Evolutionary conservation across 2,329 filamentous ascomycete species (phyloP), one percentile per base, ranked within the genome.

Genomic region (Zasmidium citrigriseum): DNA sequence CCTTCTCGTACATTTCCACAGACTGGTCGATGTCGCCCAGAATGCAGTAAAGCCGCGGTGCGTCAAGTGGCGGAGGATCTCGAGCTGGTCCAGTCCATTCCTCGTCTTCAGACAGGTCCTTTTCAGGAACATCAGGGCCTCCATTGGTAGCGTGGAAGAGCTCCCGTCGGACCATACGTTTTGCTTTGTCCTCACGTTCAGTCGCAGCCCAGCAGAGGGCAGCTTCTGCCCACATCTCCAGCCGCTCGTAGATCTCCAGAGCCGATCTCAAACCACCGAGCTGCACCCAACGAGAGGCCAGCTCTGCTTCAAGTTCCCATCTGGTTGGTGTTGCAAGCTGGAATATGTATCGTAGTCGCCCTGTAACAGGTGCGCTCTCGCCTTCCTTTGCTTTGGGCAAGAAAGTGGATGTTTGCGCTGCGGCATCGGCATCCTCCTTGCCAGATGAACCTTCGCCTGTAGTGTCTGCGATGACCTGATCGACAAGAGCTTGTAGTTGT

Each of bases 161-260:
- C 55, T 93, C 87, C 75, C 87, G 87, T 54, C 91, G 85, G 16
- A 98, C 79, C 50, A 97, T 83, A 2, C 82, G 83, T 55, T 85
- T 86, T 1, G 92, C 95, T 70, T 95, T 95, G 22, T 89, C 89
- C 75, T 97, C 93, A 76, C 87, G 82, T n/a, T 88, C 83, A 0
- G 88, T 90, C 0, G 86, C 81, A 12, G 91, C 93, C 68, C 91
- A 88, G 73, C 95, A 99, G 1, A 99, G 81, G 0, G 95, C 93
- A 3, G 93, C 91, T 76, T 99, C 95, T 1, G 95, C 90, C 92
- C 95, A 98, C 73, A 98, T 88, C 57, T 92, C 87, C 18, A 99
- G 78, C 2, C 95, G 85, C 76, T 96, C 93, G 76, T 98, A 99
- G 60, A 99, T 98, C 60, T 97, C 95, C 1, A 99, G 83, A 0